Evolutionary conservation across 805 yeast genomes (phyloP).

Genomic region (Pichia exigua): DNA sequence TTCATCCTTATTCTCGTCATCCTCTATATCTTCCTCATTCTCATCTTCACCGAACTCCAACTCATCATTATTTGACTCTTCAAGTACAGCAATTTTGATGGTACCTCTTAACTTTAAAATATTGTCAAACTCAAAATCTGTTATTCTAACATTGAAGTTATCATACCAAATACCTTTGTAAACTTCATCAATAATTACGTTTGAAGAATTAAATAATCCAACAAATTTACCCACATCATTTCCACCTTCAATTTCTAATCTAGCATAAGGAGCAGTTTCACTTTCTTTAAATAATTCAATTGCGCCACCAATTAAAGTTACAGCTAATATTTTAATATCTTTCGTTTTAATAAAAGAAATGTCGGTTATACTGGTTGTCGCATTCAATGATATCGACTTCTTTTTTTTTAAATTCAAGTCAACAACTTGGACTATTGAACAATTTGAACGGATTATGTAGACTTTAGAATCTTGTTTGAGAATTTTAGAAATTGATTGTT

Average conservation of each 20-base stretch:
- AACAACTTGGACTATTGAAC: slow-evolving; percentile 13
- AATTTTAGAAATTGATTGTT: not conserved
- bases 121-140: slow-evolving; percentile 29
- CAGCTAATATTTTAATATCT: slow-evolving; percentile 5
- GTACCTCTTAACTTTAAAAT: slow-evolving; percentile 20
- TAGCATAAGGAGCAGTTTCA: slow-evolving; percentile 1
- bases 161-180: slow-evolving; percentile 24
- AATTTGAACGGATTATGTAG: not conserved
- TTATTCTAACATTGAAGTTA: slow-evolving; percentile 18
- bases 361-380: slow-evolving; percentile 19
- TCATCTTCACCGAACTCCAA: slow-evolving; percentile 9
- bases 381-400: slow-evolving; percentile 17
- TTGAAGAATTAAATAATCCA: slow-evolving; percentile 4
- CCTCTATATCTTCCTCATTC: slow-evolving; percentile 17
- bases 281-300: slow-evolving; percentile 20
- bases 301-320: slow-evolving; percentile 12
- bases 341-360: slow-evolving; percentile 1
- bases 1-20: slow-evolving; percentile 13
- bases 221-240: slow-evolving; percentile 11
- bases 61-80: slow-evolving; percentile 13
- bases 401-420: slow-evolving; percentile 22
- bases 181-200: slow-evolving; percentile 2
- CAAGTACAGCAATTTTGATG: slow-evolving; percentile 17
- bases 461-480: not conserved
- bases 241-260: slow-evolving; percentile 11